Evolutionary conservation across 75 land plant genomes (phyloP), one percentile per base, ranked within the genome.

Genomic region (Ceratopteris richardii): DNA sequence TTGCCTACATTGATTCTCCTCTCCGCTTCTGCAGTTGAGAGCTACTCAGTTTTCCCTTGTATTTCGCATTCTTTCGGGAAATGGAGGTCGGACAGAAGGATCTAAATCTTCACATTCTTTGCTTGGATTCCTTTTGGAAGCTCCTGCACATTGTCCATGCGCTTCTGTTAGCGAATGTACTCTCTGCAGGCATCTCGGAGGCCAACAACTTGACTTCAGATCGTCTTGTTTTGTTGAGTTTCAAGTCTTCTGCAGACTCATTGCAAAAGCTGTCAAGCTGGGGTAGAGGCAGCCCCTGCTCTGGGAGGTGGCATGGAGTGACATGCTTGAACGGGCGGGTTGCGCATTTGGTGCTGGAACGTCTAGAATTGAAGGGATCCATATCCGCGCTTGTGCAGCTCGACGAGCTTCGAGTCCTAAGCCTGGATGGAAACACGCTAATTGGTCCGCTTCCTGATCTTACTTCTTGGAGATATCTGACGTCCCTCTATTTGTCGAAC

Each of bases 401-500:
- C 25, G 44, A 77, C 51, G 67, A 60, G 33, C 84, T 87, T 64
- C 71, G 92, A 0, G 79, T 87, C 29, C 71, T 87, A 1, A 87
- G 92, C 71, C 79, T 87, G 31, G 76, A 72, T 37, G 31, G 43
- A 21, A 87, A 87, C 80, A 19, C 22, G n/a, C 61, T 87, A 56
- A 54, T 70, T 28, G 92, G 92, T 12, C 30, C 69, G 14, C 24
- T 87, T 18, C 92, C 88, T n/a, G 73, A 84, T 48, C 70, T 87
- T 50, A 71, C 85, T 21, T 66, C 43, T 31, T 71, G 83, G 70
- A 62, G 66, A 6, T 40, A 71, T 0, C 65, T 87, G 21, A 77
- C 73, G 58, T 69, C 79, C 9, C 79, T 87, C 48, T 87, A 75
- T 26, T 75, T 87, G 18, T 74, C 83, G 16, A 27, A 59, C 62